A percentile compares a stretch with the other conserved stretches of the same genome.
phyloP scores from a whole-genome alignment of 2,329 filamentous ascomycete species.

The Pyricularia sp. region DNA sequence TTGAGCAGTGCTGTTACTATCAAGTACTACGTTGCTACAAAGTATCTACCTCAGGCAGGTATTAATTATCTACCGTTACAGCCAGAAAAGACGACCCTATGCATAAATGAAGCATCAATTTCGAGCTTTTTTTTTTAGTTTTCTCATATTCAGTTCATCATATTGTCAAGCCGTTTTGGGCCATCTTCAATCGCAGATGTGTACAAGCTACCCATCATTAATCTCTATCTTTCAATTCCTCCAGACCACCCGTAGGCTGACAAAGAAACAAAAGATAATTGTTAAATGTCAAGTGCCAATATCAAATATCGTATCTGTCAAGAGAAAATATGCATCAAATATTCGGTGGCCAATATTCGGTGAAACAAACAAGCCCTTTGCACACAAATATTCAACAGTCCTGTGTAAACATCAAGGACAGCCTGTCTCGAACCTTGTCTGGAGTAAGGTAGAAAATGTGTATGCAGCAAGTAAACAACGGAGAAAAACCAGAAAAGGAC shows the following conservation, averaged over 20 bases:
- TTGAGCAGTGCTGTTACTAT: background rate
- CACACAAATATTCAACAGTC: too few relatives aligned
- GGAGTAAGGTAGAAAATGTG: too few relatives aligned
- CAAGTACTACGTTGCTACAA: too few relatives aligned
- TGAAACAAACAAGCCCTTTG: background rate
- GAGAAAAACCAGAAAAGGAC: background rate
- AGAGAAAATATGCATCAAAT: background rate
- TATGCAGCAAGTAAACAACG: background rate
- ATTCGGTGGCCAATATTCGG: background rate
- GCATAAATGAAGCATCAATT: too few relatives aligned
- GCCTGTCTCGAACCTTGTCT: too few relatives aligned
- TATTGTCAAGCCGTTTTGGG: background rate
- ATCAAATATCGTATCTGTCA: background rate
- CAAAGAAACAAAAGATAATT: background rate
- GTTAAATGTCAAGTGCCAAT: background rate
- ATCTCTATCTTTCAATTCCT: background rate
- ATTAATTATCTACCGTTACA: too few relatives aligned
- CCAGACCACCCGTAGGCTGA: too few relatives aligned
- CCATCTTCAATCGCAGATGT: background rate
- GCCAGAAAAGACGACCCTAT: too few relatives aligned
- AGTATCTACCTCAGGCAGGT: too few relatives aligned
- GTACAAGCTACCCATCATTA: background rate
- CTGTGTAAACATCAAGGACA: too few relatives aligned
- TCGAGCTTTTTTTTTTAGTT: too few relatives aligned
- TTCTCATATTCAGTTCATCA: background rate